phyloP scores from a whole-genome alignment of 2,329 filamentous ascomycete genomes.

The Penicillium fuscoglaucum region DNA sequence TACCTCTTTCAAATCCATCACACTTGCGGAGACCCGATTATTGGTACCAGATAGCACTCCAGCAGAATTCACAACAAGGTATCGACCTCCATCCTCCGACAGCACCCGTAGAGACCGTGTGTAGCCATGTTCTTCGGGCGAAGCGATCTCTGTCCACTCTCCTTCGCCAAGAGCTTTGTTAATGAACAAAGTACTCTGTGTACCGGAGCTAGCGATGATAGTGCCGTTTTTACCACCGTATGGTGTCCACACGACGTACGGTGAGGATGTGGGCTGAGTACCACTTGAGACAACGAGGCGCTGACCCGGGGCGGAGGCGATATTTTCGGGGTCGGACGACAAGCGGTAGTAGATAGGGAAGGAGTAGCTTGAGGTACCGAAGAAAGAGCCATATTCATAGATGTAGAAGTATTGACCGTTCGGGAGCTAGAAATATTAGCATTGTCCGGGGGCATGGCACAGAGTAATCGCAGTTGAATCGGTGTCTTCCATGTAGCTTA shows the following conservation, averaged over 20 bases:
- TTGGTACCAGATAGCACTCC: slow-evolving; percentile 21
- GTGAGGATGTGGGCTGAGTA: slow-evolving; percentile 47
- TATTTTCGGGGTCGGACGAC: slow-evolving; percentile 48
- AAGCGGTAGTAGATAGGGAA: slow-evolving; percentile 58
- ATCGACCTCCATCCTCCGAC: slow-evolving; percentile 32
- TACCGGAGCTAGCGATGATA: slow-evolving; percentile 50
- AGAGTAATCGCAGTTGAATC: not conserved
- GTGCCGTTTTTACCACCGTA: slow-evolving; percentile 51
- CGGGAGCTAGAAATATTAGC: slow-evolving; percentile 48
- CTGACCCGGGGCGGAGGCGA: slow-evolving; percentile 43
- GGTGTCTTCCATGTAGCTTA: slow-evolving; percentile 1
- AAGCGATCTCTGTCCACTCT: slow-evolving; percentile 50
- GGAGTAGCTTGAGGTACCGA: slow-evolving; percentile 33
- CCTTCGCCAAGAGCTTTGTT: slow-evolving; percentile 48
- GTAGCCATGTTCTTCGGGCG: slow-evolving; percentile 46
- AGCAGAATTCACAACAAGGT: slow-evolving; percentile 22
- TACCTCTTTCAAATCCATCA: slow-evolving; percentile 20
- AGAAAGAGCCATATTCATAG: slow-evolving; percentile 59
- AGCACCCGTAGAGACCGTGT: slow-evolving; percentile 50
- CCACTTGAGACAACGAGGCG: slow-evolving; percentile 48
- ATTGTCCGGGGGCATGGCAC: not conserved
- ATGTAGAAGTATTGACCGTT: slow-evolving; percentile 63
- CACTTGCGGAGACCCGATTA: slow-evolving; percentile 24
- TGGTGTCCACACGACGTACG: slow-evolving; percentile 55
- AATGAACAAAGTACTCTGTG: slow-evolving; percentile 46